A percentile compares a stretch with the other conserved stretches of the same genome.
Conservation (phyloP, 208 protist genomes). For the Crithidia sp. region DNA sequence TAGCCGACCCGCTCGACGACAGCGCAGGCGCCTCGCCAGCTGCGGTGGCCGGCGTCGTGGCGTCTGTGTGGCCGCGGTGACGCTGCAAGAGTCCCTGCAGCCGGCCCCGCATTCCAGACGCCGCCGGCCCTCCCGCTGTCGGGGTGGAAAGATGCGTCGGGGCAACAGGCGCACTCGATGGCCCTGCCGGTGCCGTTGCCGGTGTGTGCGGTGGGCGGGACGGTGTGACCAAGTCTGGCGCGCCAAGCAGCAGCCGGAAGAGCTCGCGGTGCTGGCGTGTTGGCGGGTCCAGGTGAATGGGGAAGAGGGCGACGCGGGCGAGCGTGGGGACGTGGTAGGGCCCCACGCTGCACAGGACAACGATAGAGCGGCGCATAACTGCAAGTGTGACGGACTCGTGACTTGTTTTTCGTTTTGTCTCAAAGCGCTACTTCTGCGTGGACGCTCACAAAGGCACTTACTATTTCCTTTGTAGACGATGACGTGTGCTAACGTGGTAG, state of each 20-base stretch:
- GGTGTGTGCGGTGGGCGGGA: background rate
- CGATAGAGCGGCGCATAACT: constrained; percentile 19
- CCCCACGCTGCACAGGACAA: constrained; percentile 19
- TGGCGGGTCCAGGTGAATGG: constrained; percentile 87
- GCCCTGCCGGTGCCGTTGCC: background rate
- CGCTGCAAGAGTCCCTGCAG: background rate
- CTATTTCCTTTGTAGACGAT: no score
- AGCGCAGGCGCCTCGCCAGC: no score
- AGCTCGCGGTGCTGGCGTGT: constrained; percentile 84
- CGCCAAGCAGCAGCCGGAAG: constrained; percentile 81
- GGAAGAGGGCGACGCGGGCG: constrained; percentile 82
- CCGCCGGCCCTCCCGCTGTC: background rate
- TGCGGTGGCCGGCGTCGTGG: background rate
- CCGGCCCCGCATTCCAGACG: background rate
- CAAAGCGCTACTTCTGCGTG: no score
- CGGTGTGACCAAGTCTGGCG: constrained; percentile 23
- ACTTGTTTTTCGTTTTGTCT: constrained; percentile 12
- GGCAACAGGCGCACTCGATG: background rate
- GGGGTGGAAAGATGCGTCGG: no score
- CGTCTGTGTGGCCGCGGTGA: background rate
- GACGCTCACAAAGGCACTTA: no score
- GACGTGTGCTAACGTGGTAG: background rate
- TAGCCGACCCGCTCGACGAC: no score
- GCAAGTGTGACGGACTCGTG: background rate
- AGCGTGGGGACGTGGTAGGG: constrained; percentile 37